Percentiles rank a stretch among this genome's conserved stretches.
phyloP scores from a whole-genome alignment of 2,329 filamentous ascomycete species.

The Tolypocladium inflatum region DNA sequence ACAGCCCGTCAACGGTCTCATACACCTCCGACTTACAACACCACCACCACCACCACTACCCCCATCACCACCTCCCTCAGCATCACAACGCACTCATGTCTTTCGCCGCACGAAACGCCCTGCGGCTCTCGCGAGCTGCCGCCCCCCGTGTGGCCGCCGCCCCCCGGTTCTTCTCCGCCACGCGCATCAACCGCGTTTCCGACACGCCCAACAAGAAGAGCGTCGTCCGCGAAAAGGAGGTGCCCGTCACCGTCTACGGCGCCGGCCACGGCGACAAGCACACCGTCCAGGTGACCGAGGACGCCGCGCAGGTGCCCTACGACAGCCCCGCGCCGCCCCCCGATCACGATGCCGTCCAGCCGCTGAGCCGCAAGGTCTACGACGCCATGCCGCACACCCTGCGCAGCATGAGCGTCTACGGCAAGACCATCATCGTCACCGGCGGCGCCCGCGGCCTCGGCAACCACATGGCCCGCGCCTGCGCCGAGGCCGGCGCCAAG shows the following conservation, averaged over 20 bases:
- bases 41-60: background rate
- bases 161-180: slow-evolving; percentile 22
- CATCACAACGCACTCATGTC: slow-evolving; percentile 18
- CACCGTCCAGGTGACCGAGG: slow-evolving; percentile 41
- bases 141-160: slow-evolving; percentile 13
- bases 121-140: slow-evolving; percentile 23
- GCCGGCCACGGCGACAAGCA: slow-evolving; percentile 41
- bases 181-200: slow-evolving; percentile 19
- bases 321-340: slow-evolving; percentile 26
- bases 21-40: background rate
- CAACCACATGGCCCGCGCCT: slow-evolving; percentile 70
- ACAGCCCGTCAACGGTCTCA: background rate
- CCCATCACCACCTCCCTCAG: background rate
- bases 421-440: slow-evolving; percentile 64
- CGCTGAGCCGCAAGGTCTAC: slow-evolving; percentile 44
- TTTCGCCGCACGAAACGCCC: slow-evolving; percentile 22
- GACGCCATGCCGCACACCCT: slow-evolving; percentile 53
- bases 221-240: slow-evolving; percentile 46
- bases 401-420: slow-evolving; percentile 58
- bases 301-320: slow-evolving; percentile 30
- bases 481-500: slow-evolving; percentile 66
- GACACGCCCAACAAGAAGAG: slow-evolving; percentile 37
- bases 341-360: slow-evolving; percentile 39
- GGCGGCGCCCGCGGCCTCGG: slow-evolving; percentile 70
- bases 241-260: slow-evolving; percentile 45